Conservation (phyloP, 257 asterid species). For the Handroanthus guayacan region DNA sequence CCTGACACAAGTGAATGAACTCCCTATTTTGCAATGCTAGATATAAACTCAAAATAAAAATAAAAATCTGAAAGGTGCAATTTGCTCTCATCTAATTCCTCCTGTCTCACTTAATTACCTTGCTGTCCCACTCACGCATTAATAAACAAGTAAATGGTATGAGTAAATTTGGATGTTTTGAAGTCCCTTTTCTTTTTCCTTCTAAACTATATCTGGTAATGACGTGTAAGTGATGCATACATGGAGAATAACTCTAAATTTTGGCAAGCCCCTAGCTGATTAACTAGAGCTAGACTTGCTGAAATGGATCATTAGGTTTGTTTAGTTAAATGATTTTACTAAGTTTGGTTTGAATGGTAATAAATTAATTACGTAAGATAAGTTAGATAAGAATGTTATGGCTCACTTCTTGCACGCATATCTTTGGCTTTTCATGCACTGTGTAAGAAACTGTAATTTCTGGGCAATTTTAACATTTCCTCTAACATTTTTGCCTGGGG, state of each 20-base stretch:
- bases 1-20: not conserved
- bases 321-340: not conserved
- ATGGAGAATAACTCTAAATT: not conserved
- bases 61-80: not conserved
- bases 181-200: not conserved
- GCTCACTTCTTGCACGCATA: not conserved
- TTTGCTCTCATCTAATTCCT: not conserved
- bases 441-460: not conserved
- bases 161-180: constrained; percentile 6
- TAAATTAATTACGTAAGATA: not conserved
- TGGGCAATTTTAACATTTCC: not conserved
- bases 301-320: not conserved
- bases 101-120: not conserved
- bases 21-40: not conserved
- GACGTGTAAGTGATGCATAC: not conserved
- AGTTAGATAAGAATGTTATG: constrained; percentile 4
- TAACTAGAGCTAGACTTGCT: not conserved
- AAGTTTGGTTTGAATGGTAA: not conserved
- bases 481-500: not conserved
- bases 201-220: not conserved
- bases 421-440: not conserved
- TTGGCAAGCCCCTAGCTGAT: not conserved
- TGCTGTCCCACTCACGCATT: not conserved
- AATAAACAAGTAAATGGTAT: not conserved
- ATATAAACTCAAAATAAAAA: not conserved